These are phyloP conservation scores for Rhododendron ferrugineum DNA, from an alignment of 148 eudicot species.

Conservation along the genomic window DNA sequence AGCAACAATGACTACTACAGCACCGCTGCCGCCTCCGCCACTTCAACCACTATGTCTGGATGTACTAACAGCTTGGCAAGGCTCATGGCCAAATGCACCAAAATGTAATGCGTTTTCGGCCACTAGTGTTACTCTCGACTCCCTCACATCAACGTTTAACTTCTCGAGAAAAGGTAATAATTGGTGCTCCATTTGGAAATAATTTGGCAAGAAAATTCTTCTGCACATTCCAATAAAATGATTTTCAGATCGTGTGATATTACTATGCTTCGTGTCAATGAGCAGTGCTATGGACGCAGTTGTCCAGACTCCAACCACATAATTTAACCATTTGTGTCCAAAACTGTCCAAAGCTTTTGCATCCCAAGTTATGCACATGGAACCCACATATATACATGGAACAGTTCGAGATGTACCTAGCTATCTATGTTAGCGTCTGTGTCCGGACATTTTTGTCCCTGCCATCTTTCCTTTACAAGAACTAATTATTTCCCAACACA, in stretches of 20 bases:
- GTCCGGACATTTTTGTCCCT: no score
- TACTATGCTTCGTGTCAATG: no score
- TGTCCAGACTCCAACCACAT: no score
- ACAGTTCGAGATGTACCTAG: no score
- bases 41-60: slow-evolving; percentile 25
- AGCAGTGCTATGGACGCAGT: no score
- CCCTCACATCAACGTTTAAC: not conserved
- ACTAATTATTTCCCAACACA: not conserved
- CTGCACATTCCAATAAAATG: no score
- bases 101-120: not conserved
- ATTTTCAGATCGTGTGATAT: no score
- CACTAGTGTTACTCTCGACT: not conserved
- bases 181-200: not conserved
- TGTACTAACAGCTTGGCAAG: slow-evolving; percentile 28
- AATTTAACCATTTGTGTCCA: no score
- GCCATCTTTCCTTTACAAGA: not conserved
- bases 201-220: no score
- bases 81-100: not conserved
- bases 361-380: no score
- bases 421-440: no score
- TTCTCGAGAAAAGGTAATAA: not conserved
- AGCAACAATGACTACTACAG: not conserved
- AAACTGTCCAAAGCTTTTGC: no score
- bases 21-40: not conserved
- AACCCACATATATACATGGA: not conserved